A percentile compares a stretch with the other conserved stretches of the same genome.
phyloP scores from a whole-genome alignment of 495 filamentous ascomycete species.

The Podospora sp. region DNA sequence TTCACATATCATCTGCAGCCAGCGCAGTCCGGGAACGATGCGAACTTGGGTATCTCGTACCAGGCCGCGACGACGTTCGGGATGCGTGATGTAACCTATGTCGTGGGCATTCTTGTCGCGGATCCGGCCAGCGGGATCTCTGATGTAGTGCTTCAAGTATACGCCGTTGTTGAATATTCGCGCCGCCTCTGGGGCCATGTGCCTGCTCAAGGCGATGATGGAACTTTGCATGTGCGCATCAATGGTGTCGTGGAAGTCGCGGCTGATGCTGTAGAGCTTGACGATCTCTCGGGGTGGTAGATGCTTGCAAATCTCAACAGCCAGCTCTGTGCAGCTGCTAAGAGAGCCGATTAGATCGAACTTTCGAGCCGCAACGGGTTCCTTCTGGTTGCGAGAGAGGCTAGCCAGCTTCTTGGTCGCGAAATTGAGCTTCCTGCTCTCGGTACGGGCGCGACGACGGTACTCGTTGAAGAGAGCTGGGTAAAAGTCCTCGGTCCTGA shows the following conservation, averaged over 20 bases:
- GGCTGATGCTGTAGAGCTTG: constrained; percentile 59
- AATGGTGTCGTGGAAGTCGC: constrained; percentile 56
- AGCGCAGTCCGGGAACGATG: constrained; percentile 33
- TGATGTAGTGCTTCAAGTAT: constrained; percentile 55
- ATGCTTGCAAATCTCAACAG: constrained; percentile 51
- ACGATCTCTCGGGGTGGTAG: constrained; percentile 55
- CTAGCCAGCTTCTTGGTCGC: constrained; percentile 11
- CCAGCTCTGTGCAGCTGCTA: constrained; percentile 49
- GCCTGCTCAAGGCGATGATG: constrained; percentile 28
- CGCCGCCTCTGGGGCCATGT: constrained; percentile 48
- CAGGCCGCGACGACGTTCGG: constrained; percentile 9
- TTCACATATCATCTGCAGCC: constrained; percentile 34
- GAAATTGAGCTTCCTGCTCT: constrained; percentile 19
- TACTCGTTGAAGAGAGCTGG: constrained; percentile 19
- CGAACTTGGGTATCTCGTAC: constrained; percentile 22
- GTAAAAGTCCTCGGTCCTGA: constrained; percentile 7
- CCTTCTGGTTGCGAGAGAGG: neutral
- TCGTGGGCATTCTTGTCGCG: constrained; percentile 27
- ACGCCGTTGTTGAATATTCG: constrained; percentile 53
- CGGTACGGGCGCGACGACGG: constrained; percentile 17
- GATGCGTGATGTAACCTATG: constrained; percentile 18
- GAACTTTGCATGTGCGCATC: constrained; percentile 48
- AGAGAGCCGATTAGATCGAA: constrained; percentile 58
- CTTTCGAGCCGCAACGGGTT: neutral
- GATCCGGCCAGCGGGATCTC: constrained; percentile 45